Evolutionary conservation across 1,284 basidiomycete genomes (phyloP), one percentile per base, ranked within the genome.

Genomic region (Quambalaria eucalypti): DNA sequence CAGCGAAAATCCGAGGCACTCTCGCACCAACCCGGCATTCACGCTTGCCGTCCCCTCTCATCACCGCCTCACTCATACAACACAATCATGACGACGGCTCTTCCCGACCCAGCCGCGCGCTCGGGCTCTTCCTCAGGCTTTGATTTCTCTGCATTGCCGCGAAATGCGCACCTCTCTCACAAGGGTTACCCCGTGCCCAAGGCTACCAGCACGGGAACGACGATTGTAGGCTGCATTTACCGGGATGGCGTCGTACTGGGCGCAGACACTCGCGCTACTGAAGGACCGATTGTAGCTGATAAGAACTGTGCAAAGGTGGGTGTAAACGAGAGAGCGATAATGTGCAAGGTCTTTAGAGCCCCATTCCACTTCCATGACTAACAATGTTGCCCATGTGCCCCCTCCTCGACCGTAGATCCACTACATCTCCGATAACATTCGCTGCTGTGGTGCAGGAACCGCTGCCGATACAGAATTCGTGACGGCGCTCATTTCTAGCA

Each of bases 221-320:
- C 93, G 40, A 97, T 99, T 59, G 73, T 88, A 77, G 95, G 93
- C 28, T 90, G 90, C 71, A 79, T 96, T 56, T 99, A 78, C 57
- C 85, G 85, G 65, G 90, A 90, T 74, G 95, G 93, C 3, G 85
- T 99, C 58, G 85, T 96, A 14, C 83, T 99, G 10, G 95, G 93
- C 44, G 95, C 95, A 31, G 95, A 99, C 78, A 98, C 95, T 0
- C 83, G 93, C 69, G 90, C 92, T 2, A 97, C 93, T 0, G 89
- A 87, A 65, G 93, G 93, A 0, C 84, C 85, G 23, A 97, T 99
- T 66, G 90, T 99, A 14, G 92, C 92, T 9, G 93, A 97, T 80
- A 97, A 97, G 84, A 97, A 97, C 79, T 98, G 93, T 78, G 93
- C 97, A 80, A 98, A 98, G 87, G 90, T 90, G 55, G 52, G 80